Percentiles rank a stretch among this genome's conserved stretches.
Conservation (phyloP, 306 rosid genomes). For the Casuarina glauca region DNA sequence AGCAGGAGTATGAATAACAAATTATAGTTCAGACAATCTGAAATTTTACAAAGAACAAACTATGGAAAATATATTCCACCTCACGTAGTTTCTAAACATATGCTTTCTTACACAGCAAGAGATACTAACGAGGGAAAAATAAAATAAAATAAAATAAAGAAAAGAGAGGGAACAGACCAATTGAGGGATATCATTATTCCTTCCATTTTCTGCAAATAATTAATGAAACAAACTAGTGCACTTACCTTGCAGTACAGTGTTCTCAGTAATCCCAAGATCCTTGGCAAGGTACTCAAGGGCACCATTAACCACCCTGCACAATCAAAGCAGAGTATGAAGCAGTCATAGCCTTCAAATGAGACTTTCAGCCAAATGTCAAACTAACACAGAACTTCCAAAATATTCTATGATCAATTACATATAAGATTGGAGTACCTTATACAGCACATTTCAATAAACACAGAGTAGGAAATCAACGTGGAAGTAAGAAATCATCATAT, state of each 20-base stretch:
- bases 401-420: slow-evolving; percentile 11
- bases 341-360: slow-evolving; percentile 16
- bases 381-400: slow-evolving; percentile 14
- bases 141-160: not conserved
- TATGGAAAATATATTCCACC: not conserved
- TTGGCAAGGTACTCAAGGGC: slow-evolving; percentile 88
- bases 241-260: slow-evolving; percentile 74
- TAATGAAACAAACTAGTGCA: not conserved
- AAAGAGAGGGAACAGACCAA: not conserved
- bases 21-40: slow-evolving; percentile 6
- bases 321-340: slow-evolving; percentile 14
- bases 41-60: slow-evolving; percentile 8
- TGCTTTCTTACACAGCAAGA: not conserved
- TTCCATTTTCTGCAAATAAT: not conserved
- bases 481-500: slow-evolving; percentile 11
- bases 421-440: slow-evolving; percentile 6
- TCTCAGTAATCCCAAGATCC: slow-evolving; percentile 81
- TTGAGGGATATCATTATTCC: not conserved
- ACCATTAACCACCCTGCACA: slow-evolving; percentile 89
- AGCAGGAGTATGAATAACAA: slow-evolving; percentile 27
- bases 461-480: not conserved
- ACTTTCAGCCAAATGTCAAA: not conserved
- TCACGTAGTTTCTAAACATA: not conserved
- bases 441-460: not conserved
- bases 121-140: not conserved